phyloP scores from a whole-genome alignment of 768 basidiomycete genomes.

The Lanmaoa pseudosensibilis region DNA sequence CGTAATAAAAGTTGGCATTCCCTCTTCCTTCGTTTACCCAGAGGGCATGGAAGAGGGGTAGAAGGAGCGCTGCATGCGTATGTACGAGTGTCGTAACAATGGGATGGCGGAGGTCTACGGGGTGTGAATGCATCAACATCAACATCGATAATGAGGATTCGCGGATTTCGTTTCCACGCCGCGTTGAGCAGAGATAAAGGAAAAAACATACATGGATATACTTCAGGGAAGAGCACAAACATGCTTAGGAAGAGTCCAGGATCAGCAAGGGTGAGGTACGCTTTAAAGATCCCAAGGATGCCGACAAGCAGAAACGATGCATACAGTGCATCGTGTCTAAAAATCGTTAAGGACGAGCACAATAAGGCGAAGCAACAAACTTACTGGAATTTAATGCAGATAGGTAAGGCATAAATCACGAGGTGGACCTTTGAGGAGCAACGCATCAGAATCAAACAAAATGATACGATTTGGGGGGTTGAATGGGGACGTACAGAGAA shows the following conservation, averaged over 20 bases:
- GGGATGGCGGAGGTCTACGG: constrained; percentile 79
- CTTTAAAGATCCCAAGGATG: constrained; percentile 80
- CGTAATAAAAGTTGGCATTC: constrained; percentile 99
- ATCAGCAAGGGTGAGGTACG: constrained; percentile 90
- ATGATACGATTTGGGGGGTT: neutral
- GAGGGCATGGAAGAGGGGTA: constrained; percentile 88
- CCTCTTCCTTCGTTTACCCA: constrained; percentile 93
- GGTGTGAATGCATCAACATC: neutral
- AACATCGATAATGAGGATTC: neutral
- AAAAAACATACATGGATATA: constrained; percentile 66
- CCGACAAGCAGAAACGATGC: constrained; percentile 76
- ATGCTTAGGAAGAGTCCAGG: constrained; percentile 83
- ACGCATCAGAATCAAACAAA: neutral
- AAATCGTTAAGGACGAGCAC: neutral
- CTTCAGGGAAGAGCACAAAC: constrained; percentile 80
- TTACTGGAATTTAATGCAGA: constrained; percentile 88
- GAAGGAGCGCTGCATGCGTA: constrained; percentile 77
- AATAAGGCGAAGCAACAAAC: constrained; percentile 19
- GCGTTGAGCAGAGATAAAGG: neutral
- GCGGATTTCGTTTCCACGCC: neutral
- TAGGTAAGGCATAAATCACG: constrained; percentile 75
- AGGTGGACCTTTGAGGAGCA: constrained; percentile 66
- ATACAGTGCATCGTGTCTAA: constrained; percentile 82
- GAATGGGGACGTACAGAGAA: constrained; percentile 67
- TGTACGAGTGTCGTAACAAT: constrained; percentile 82